Base-by-base conservation (phyloP, 495 filamentous ascomycete genomes). In the Xylaria sp. region DNA sequence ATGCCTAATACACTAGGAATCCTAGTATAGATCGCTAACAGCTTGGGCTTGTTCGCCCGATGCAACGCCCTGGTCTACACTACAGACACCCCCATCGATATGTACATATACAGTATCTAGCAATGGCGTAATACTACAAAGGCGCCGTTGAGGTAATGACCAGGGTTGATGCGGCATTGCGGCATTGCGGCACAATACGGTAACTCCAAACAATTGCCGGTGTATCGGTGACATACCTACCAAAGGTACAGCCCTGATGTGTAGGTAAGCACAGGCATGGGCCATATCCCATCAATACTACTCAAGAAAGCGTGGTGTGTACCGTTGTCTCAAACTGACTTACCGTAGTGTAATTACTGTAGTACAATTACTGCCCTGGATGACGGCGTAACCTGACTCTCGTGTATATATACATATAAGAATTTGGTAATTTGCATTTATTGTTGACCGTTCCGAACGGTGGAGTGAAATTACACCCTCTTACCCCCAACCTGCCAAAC, bases 201-300 rank as follows among this genome's bases (percentile, higher is more conserved):
- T 55, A 55, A 14, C 52, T 52, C 26, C 52, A 12, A 55, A 14
- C 52, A 29, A 55, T 6, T 55, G 52, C 52, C 52, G 52, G 52
- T 12, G 26, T n/a, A 21, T 59, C n/a, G 7, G 57, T n/a, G 57
- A 37, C 57, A 37, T 59, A n/a, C 24, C 1, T 35, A 35, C 17
- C 53, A 9, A 17, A 53, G 24, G 35, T 37, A 40, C 33, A 3
- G 33, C 19, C 35, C 19, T 17, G 52, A 4, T 29, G 50, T 26
- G 26, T 55, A 53, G 50, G 50, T 53, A 53, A 53, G 50, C 50
- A 53, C 50, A 53, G 50, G 8, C 21, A 53, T 12, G 24, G 21
- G n/a, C n/a, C n/a, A n/a, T 24, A 53, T 26, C 21, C 21, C 21
- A 53, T 53, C 24, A 2, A 52, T 24, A 52, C 48, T 21, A 52